Base-by-base conservation (phyloP, 768 basidiomycete genomes). In the Phlebiopsis gigantea region DNA sequence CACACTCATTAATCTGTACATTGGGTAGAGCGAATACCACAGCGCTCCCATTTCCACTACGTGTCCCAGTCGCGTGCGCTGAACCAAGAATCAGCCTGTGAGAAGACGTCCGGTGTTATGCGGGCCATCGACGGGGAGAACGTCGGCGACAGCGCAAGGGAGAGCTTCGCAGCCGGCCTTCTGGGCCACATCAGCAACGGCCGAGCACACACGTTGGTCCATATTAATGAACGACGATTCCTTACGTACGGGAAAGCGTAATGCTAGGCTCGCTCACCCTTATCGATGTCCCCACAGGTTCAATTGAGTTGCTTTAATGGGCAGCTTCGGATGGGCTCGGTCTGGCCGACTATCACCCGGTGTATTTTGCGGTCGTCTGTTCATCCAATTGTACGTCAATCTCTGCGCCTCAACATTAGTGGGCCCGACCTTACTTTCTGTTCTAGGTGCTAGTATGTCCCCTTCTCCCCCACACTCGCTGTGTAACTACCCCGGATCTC, bases 341-440 rank as follows among this genome's bases (percentile, higher is more conserved):
- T 55, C 44, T 46, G 44, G 53, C 53, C 53, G 53, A 54, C 53
- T 44, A 54, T 54, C 53, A 54, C 17, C 53, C 53, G 53, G 15
- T 31, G 25, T 12, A 19, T 49, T 19, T 19, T 17, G 47, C 41
- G 42, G 41, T 7, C 24, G n/a, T 21, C 39, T 39, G 39, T 19
- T 44, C 8, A n/a, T 21, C 29, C 45, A 12, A 31, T 46, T 39
- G 43, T 46, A 46, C 54, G 54, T 55, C 43, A 55, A 46, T 31
- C 29, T 46, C 19, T 22, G 19, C 54, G 19, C 24, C 31, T 30
- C 14, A 52, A 24, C 34, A 24, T 39, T 39, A 39, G 25, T 21
- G 5, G 5, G 17, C 10, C 51, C 19, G 34, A 41, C 24, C 51
- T 43, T 19, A 52, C 41, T 52, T 14, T n/a, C 26, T 29, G 31